Evolutionary conservation across 2,329 filamentous ascomycete species (phyloP).

Genomic region (Ascochyta fabae): DNA sequence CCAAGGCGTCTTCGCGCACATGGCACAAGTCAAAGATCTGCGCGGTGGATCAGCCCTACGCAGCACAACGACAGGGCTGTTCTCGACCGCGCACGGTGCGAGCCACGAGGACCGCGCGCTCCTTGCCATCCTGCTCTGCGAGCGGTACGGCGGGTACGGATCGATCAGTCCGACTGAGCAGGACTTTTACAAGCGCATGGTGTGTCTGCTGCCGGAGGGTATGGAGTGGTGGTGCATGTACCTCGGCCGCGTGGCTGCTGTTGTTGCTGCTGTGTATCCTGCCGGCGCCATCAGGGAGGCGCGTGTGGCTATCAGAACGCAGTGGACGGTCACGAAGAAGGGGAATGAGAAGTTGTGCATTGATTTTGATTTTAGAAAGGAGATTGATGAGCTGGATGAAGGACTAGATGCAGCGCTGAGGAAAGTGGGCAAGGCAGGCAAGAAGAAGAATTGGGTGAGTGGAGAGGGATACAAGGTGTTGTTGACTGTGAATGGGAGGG

Average conservation of each 20-base stretch:
- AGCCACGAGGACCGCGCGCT: constrained; percentile 74
- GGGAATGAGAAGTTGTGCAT: constrained; percentile 39
- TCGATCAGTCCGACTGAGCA: constrained; percentile 65
- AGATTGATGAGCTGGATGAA: constrained; percentile 42
- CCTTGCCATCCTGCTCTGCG: constrained; percentile 73
- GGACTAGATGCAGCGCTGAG: constrained; percentile 38
- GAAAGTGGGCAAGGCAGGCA: constrained; percentile 46
- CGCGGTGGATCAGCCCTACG: constrained; percentile 73
- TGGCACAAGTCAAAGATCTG: constrained; percentile 53
- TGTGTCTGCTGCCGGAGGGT: constrained; percentile 60
- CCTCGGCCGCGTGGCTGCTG: constrained; percentile 64
- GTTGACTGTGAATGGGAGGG: constrained; percentile 37
- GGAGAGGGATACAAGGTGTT: constrained; percentile 39
- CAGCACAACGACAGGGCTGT: constrained; percentile 70
- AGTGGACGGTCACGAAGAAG: constrained; percentile 39
- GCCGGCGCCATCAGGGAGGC: constrained; percentile 59
- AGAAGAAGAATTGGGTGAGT: constrained; percentile 50
- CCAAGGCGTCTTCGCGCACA: constrained; percentile 63
- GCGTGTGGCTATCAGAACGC: constrained; percentile 32
- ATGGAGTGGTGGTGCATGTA: constrained; percentile 71
- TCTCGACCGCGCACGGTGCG: constrained; percentile 73
- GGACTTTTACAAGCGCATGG: constrained; percentile 61
- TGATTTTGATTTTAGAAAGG: constrained; percentile 34
- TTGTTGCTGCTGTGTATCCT: constrained; percentile 67
- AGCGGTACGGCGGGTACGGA: constrained; percentile 70